These are phyloP conservation scores for Penstemon davidsonii DNA, from an alignment of 257 asterid species.

Conservation along the genomic window DNA sequence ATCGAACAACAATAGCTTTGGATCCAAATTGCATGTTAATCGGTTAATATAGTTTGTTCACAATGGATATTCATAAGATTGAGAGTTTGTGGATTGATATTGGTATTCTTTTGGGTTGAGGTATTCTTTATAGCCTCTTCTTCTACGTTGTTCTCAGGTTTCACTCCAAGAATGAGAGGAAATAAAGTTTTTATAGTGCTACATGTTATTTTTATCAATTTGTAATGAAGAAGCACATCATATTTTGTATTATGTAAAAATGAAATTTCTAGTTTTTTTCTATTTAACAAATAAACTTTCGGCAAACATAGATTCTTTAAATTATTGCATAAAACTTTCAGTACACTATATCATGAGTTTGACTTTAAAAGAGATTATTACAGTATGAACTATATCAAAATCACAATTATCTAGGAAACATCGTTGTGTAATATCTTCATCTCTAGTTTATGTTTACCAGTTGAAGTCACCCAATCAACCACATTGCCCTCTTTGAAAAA, in stretches of 20 bases:
- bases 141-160: conserved; percentile 63
- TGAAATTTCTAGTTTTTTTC: no score
- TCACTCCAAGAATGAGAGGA: conserved; percentile 60
- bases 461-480: conserved; percentile 62
- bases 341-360: no score
- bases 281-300: no score
- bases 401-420: background rate
- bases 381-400: no score
- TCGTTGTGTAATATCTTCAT: conserved; percentile 57
- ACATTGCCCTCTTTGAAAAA: conserved; percentile 57
- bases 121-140: conserved; percentile 56
- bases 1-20: conserved; percentile 24
- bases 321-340: no score
- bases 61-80: conserved; percentile 53
- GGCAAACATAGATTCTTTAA: no score
- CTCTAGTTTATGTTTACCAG: conserved; percentile 52
- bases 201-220: background rate
- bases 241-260: conserved; percentile 5
- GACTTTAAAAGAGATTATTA: no score
- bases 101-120: conserved; percentile 61
- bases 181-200: conserved; percentile 28
- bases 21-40: conserved; percentile 49
- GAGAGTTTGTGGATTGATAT: conserved; percentile 55
- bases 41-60: conserved; percentile 67
- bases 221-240: conserved; percentile 2